Evolutionary conservation across 2,329 filamentous ascomycete genomes (phyloP).

Genomic region (Fusarium newnesense): DNA sequence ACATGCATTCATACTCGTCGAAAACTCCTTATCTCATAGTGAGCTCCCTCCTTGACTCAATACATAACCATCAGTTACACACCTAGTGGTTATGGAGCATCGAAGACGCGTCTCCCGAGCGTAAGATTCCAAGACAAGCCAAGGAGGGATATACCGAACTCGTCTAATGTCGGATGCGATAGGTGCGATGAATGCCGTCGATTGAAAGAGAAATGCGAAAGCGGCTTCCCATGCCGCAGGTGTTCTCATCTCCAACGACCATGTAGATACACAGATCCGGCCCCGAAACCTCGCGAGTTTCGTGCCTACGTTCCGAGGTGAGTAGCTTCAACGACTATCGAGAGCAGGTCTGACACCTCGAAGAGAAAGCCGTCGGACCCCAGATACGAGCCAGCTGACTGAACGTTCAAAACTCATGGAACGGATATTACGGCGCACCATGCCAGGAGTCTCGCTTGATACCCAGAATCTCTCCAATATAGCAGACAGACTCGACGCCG

Average conservation of each 20-base stretch:
- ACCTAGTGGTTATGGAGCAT: neutral
- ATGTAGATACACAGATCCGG: neutral
- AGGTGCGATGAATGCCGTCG: conserved; percentile 11
- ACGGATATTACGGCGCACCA: neutral
- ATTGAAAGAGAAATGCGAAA: conserved; percentile 2
- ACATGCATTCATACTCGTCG: neutral
- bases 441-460: neutral
- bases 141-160: neutral
- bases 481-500: neutral
- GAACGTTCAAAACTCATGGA: neutral
- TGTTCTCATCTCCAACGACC: neutral
- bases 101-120: conserved; percentile 1
- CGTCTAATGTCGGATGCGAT: neutral
- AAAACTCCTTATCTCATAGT: neutral
- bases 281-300: conserved; percentile 1
- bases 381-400: neutral
- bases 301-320: conserved; percentile 1
- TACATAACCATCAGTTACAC: neutral
- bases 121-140: neutral
- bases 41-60: neutral
- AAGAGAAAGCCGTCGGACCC: neutral
- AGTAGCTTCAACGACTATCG: neutral
- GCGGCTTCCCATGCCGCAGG: neutral
- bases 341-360: neutral
- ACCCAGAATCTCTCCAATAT: neutral